A percentile compares a stretch with the other conserved stretches of the same genome.
Conservation (phyloP, 2,329 filamentous ascomycete species). For the Taxawa tesnikishii region DNA sequence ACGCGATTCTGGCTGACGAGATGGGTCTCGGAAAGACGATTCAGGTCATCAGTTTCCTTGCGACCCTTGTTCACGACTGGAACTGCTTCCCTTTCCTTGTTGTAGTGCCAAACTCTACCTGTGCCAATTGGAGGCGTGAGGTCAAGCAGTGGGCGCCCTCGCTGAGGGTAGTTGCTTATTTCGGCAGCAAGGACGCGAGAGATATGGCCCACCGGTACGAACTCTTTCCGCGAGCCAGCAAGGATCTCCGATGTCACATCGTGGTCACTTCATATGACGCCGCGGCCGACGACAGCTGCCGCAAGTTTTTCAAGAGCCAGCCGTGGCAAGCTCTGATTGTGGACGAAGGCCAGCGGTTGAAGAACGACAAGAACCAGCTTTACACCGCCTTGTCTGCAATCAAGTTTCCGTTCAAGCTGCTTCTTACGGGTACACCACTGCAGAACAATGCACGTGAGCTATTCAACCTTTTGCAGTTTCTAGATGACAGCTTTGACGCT, state of each 20-base stretch:
- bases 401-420: conserved; percentile 68
- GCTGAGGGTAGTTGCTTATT: conserved; percentile 83
- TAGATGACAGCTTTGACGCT: conserved; percentile 62
- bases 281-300: conserved; percentile 59
- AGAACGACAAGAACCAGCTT: conserved; percentile 78
- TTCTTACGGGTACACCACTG: conserved; percentile 79
- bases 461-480: conserved; percentile 93
- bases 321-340: conserved; percentile 83
- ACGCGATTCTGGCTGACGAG: conserved; percentile 87
- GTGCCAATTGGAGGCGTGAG: conserved; percentile 94
- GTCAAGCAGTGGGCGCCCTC: conserved; percentile 87
- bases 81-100: conserved; percentile 85
- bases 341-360: conserved; percentile 89
- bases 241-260: conserved; percentile 72
- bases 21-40: conserved; percentile 98
- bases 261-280: conserved; percentile 94
- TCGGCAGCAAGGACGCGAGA: conserved; percentile 63
- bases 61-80: conserved; percentile 49
- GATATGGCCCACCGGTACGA: conserved; percentile 71
- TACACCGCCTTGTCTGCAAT: conserved; percentile 64
- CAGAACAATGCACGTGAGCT: conserved; percentile 93
- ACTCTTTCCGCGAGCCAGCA: conserved; percentile 57
- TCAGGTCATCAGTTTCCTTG: conserved; percentile 74
- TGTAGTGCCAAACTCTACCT: conserved; percentile 89
- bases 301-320: conserved; percentile 53